These are phyloP conservation scores for Aspergillus hortae DNA, from an alignment of 2,329 filamentous ascomycete genomes.

Conservation along the genomic window DNA sequence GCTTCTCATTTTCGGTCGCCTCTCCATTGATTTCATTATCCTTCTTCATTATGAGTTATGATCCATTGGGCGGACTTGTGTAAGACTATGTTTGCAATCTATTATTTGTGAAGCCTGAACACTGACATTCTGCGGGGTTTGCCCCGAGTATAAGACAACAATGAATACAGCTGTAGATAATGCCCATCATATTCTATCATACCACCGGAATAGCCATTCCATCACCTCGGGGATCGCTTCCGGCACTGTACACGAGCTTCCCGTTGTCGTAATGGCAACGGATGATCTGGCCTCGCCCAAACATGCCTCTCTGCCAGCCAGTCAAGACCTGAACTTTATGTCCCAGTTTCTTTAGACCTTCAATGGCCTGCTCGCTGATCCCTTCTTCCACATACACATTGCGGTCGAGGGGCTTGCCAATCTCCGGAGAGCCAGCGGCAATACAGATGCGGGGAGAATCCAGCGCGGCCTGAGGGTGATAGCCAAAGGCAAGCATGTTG, in stretches of 20 bases:
- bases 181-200: slow-evolving; percentile 1
- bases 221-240: slow-evolving; percentile 84
- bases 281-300: slow-evolving; percentile 86
- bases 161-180: too few relatives aligned
- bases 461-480: slow-evolving; percentile 81
- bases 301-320: slow-evolving; percentile 65
- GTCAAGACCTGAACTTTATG: slow-evolving; percentile 68
- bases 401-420: slow-evolving; percentile 56
- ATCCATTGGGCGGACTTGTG: too few relatives aligned
- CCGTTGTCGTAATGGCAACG: slow-evolving; percentile 73
- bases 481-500: slow-evolving; percentile 78
- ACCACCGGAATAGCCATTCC: slow-evolving; percentile 60
- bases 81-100: too few relatives aligned
- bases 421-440: slow-evolving; percentile 65
- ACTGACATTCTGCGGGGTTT: too few relatives aligned
- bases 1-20: too few relatives aligned
- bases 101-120: too few relatives aligned
- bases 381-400: slow-evolving; percentile 80
- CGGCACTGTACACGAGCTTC: slow-evolving; percentile 74
- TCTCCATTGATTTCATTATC: too few relatives aligned
- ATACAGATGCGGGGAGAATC: slow-evolving; percentile 92
- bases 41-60: too few relatives aligned
- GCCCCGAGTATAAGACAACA: too few relatives aligned
- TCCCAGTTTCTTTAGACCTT: slow-evolving; percentile 65
- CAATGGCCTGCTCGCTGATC: slow-evolving; percentile 64